These are phyloP conservation scores for Kitagawia praeruptora DNA, from an alignment of 129 eudicot genomes.

Conservation along the genomic window DNA sequence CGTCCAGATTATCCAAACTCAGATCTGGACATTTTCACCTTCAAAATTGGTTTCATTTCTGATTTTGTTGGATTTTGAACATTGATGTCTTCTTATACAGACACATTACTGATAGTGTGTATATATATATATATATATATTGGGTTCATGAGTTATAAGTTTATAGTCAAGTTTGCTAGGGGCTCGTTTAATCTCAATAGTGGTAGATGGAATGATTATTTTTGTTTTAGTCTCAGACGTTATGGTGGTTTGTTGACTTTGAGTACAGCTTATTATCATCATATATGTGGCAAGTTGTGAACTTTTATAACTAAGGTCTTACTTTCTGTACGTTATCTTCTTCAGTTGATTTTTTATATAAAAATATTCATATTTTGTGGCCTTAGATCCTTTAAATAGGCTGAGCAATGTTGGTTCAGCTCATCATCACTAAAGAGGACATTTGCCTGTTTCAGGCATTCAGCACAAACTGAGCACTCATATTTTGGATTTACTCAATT, in stretches of 20 bases:
- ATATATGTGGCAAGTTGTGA: background rate
- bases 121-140: background rate
- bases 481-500: background rate
- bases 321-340: too few relatives aligned
- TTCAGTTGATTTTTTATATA: background rate
- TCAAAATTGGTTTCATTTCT: background rate
- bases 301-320: background rate
- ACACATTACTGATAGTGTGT: background rate
- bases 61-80: background rate
- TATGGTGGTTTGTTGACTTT: background rate
- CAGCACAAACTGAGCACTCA: background rate
- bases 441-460: background rate
- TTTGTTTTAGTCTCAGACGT: background rate
- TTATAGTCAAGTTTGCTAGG: background rate
- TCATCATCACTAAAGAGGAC: background rate
- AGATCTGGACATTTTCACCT: background rate
- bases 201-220: background rate
- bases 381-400: background rate
- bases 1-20: background rate
- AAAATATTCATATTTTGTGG: background rate
- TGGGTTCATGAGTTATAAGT: background rate
- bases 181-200: background rate
- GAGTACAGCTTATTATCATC: background rate
- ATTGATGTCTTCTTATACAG: background rate
- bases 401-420: background rate